Percentiles rank a stretch among this genome's conserved stretches.
Conservation (phyloP, 2,329 filamentous ascomycete species). For the Stenocarpella maydis region DNA sequence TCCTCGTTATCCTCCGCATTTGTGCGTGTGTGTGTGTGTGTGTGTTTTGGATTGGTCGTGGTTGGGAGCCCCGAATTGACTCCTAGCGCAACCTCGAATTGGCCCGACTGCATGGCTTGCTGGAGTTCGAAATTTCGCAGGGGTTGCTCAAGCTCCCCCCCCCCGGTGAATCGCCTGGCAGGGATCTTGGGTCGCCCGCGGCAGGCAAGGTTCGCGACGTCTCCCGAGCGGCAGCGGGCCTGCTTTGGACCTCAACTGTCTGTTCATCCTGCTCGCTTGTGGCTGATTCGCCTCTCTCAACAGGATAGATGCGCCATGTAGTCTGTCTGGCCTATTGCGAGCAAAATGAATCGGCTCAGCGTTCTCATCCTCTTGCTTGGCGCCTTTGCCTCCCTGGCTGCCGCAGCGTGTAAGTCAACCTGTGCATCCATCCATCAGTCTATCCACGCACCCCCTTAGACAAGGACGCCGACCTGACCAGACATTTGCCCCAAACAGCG, state of each 20-base stretch:
- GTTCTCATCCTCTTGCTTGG: constrained; percentile 43
- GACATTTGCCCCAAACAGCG: constrained; percentile 48
- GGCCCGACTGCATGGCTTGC: neutral
- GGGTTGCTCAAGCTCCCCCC: constrained; percentile 9
- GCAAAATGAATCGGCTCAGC: constrained; percentile 41
- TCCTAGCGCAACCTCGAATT: neutral
- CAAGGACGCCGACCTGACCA: neutral
- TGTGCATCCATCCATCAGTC: neutral
- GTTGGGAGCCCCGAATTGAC: constrained; percentile 1
- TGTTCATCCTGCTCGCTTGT: too few species aligned
- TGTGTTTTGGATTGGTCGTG: neutral
- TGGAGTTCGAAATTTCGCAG: constrained; percentile 31
- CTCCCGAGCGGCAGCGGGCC: too few species aligned
- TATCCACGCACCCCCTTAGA: neutral
- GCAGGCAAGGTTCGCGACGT: constrained; percentile 23
- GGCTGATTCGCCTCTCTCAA: neutral
- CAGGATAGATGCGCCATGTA: neutral
- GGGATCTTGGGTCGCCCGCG: constrained; percentile 11
- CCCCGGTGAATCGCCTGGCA: neutral
- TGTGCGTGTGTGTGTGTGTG: too few species aligned
- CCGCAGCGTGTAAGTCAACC: constrained; percentile 53
- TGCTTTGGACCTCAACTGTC: neutral
- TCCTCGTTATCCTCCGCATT: constrained; percentile 35
- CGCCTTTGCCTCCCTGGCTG: constrained; percentile 42
- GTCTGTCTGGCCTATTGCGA: constrained; percentile 2